Conservation (phyloP, 2,329 filamentous ascomycete genomes). For the Dryadomyces quercivorus region DNA sequence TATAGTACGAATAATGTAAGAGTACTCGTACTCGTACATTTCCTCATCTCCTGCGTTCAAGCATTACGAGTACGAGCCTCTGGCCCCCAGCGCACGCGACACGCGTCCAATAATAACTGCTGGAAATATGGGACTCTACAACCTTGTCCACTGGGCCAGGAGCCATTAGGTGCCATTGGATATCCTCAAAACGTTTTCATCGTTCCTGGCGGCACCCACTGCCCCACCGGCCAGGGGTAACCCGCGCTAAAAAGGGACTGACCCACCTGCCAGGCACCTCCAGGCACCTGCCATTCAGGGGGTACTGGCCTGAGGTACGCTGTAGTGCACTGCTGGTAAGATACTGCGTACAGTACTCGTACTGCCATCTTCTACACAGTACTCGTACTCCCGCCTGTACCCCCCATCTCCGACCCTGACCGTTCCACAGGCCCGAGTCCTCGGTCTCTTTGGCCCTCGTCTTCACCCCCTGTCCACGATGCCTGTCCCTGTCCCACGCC, state of each 20-base stretch:
- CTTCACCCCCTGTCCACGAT: not conserved
- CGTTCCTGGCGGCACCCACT: not conserved
- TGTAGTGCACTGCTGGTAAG: too few species aligned
- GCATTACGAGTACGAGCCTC: not conserved
- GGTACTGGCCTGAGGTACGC: too few species aligned
- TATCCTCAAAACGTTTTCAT: conserved; percentile 8
- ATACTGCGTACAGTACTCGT: too few species aligned
- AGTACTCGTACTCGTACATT: not conserved
- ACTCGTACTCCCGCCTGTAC: not conserved
- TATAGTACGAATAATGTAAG: too few species aligned
- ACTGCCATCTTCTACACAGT: too few species aligned
- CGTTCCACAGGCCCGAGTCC: not conserved
- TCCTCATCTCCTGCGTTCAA: not conserved
- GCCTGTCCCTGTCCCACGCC: not conserved
- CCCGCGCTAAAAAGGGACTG: not conserved
- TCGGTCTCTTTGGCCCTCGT: not conserved
- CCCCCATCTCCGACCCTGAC: too few species aligned
- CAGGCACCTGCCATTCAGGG: not conserved
- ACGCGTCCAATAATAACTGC: conserved; percentile 3
- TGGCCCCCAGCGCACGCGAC: not conserved
- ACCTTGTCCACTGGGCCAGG: too few species aligned
- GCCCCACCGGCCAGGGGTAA: conserved; percentile 2
- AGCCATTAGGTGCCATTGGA: conserved; percentile 7
- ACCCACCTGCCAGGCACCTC: not conserved
- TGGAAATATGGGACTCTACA: conserved; percentile 2